phyloP scores from a whole-genome alignment of 2,329 filamentous ascomycete genomes.

The Epichloe gansuensis region DNA sequence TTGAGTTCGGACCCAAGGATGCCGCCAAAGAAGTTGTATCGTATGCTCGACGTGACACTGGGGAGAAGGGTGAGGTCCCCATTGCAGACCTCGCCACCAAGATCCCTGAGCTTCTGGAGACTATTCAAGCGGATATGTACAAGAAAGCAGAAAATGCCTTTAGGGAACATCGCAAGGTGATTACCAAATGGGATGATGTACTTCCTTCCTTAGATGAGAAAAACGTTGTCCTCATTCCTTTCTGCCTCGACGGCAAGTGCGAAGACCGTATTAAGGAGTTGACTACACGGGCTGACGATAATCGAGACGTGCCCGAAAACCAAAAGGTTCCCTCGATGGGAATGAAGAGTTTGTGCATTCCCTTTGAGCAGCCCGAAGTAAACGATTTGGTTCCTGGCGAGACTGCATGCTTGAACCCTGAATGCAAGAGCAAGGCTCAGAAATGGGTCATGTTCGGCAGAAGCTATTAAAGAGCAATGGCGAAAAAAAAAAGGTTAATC shows the following conservation, averaged over 20 bases:
- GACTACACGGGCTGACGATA: constrained; percentile 62
- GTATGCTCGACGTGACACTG: constrained; percentile 75
- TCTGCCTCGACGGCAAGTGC: constrained; percentile 70
- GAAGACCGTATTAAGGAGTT: constrained; percentile 93
- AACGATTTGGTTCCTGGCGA: constrained; percentile 52
- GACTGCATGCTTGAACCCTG: constrained; percentile 86
- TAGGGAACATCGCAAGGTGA: constrained; percentile 63
- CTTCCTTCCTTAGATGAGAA: constrained; percentile 80
- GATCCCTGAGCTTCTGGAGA: constrained; percentile 72
- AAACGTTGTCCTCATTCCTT: constrained; percentile 85
- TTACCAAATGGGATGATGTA: constrained; percentile 85
- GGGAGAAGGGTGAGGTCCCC: constrained; percentile 68
- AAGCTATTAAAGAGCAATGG: constrained; percentile 36
- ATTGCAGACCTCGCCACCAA: constrained; percentile 60
- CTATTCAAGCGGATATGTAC: constrained; percentile 76
- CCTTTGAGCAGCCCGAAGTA: constrained; percentile 73
- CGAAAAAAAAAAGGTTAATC: neutral
- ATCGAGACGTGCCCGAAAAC: constrained; percentile 37
- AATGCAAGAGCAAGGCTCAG: constrained; percentile 64
- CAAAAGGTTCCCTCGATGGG: constrained; percentile 46
- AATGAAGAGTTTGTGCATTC: constrained; percentile 60
- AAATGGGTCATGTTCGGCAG: constrained; percentile 89
- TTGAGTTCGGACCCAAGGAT: constrained; percentile 95
- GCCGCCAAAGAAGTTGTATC: constrained; percentile 74
- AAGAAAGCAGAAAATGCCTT: constrained; percentile 65